Evolutionary conservation across 2,329 filamentous ascomycete species (phyloP).

Genomic region (Colletotrichum sidae): DNA sequence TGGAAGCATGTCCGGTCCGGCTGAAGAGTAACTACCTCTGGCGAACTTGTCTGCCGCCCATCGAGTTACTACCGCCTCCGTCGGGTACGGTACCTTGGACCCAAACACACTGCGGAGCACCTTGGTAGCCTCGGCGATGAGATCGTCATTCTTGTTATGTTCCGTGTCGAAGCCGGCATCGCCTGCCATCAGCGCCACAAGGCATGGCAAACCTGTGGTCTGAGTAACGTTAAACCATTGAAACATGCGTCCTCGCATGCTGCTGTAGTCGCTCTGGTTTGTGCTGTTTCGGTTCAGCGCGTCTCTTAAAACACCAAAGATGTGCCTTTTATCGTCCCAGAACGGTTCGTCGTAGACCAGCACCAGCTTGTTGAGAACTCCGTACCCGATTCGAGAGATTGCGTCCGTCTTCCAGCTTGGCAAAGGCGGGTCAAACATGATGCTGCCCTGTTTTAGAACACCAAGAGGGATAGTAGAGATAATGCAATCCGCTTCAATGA

Average conservation of each 20-base stretch:
- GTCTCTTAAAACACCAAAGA: conserved; percentile 90
- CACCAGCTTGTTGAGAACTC: conserved; percentile 94
- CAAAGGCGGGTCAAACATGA: conserved; percentile 91
- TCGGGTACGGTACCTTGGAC: conserved; percentile 76
- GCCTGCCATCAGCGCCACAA: conserved; percentile 95
- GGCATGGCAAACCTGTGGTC: conserved; percentile 86
- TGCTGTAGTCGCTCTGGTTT: conserved; percentile 81
- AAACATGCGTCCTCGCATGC: conserved; percentile 90
- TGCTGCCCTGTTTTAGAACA: conserved; percentile 84
- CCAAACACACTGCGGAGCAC: conserved; percentile 84
- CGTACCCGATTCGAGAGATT: conserved; percentile 88
- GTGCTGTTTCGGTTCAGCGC: conserved; percentile 77
- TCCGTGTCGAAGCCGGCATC: conserved; percentile 93
- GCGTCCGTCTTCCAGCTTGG: conserved; percentile 86
- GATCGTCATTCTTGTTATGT: conserved; percentile 76
- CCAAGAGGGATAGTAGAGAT: conserved; percentile 91
- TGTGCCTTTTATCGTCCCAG: conserved; percentile 90
- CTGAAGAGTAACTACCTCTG: conserved; percentile 95
- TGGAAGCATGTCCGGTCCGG: conserved; percentile 82
- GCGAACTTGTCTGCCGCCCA: conserved; percentile 94
- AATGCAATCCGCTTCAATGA: conserved; percentile 87
- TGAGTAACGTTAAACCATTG: conserved; percentile 97
- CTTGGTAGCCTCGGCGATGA: conserved; percentile 83
- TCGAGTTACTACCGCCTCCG: conserved; percentile 89
- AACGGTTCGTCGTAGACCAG: conserved; percentile 90